Conservation (phyloP, 2,329 filamentous ascomycete genomes). For the Aspergillus tubingensis region DNA sequence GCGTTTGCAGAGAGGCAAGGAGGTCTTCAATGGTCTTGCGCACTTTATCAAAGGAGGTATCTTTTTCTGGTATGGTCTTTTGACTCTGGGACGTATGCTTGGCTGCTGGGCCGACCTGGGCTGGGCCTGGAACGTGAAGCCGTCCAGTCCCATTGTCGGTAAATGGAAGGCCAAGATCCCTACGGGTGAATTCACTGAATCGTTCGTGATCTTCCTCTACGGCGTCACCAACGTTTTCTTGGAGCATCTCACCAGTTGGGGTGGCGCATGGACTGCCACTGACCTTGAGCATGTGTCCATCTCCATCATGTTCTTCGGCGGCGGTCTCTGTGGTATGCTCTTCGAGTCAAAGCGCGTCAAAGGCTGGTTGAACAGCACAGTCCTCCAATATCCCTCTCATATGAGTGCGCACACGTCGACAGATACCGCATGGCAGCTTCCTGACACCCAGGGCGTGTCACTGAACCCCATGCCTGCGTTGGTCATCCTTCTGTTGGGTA, state of each 20-base stretch:
- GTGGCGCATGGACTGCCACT: conserved; percentile 69
- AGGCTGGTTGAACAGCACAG: conserved; percentile 53
- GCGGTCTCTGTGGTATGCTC: conserved; percentile 84
- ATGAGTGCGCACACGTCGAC: conserved; percentile 39
- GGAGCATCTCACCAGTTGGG: conserved; percentile 78
- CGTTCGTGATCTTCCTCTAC: conserved; percentile 85
- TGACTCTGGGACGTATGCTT: conserved; percentile 86
- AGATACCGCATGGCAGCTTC: conserved; percentile 58
- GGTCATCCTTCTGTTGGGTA: conserved; percentile 80
- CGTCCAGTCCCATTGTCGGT: conserved; percentile 57
- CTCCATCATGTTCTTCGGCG: conserved; percentile 89
- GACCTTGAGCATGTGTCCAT: conserved; percentile 94
- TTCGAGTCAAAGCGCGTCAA: conserved; percentile 74
- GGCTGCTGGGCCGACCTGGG: conserved; percentile 87
- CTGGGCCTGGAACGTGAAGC: conserved; percentile 93
- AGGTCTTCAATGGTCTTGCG: conserved; percentile 80
- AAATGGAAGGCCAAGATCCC: conserved; percentile 65
- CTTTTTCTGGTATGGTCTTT: conserved; percentile 88
- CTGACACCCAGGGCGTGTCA: conserved; percentile 70
- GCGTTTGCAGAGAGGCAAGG: conserved; percentile 59
- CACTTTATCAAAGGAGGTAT: conserved; percentile 94
- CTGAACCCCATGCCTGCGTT: conserved; percentile 87
- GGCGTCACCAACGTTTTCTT: conserved; percentile 88
- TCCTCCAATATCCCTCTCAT: conserved; percentile 45
- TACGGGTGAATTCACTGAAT: conserved; percentile 87